Percentiles rank a stretch among this genome's conserved stretches.
These are phyloP conservation scores for Saccharomyces kudriavzevii DNA, from an alignment of 805 yeast genomes.

Conservation along the genomic window DNA sequence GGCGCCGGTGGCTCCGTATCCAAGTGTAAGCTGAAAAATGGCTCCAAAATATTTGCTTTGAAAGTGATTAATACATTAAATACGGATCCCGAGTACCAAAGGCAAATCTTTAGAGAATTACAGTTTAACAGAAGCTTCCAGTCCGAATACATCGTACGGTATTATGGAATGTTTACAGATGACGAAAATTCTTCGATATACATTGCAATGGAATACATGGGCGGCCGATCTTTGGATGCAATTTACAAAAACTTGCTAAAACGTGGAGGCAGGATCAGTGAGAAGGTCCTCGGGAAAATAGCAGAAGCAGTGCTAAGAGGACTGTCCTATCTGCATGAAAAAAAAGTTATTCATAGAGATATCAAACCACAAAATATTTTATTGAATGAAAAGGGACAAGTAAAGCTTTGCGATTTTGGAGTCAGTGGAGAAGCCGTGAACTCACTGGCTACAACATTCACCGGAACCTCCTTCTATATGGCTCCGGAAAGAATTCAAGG, in stretches of 20 bases:
- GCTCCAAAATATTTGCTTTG: slow-evolving; percentile 69
- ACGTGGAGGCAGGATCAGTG: slow-evolving; percentile 82
- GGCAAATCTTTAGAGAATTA: slow-evolving; percentile 83
- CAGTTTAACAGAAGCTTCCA: slow-evolving; percentile 79
- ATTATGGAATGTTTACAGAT: slow-evolving; percentile 85
- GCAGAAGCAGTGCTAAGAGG: slow-evolving; percentile 84
- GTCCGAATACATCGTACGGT: slow-evolving; percentile 79
- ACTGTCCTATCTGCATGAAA: slow-evolving; percentile 76
- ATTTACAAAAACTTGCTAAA: slow-evolving; percentile 69
- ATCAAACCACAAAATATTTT: slow-evolving; percentile 92
- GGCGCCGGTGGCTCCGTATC: slow-evolving; percentile 91
- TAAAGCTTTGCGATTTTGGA: slow-evolving; percentile 93
- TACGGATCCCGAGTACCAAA: slow-evolving; percentile 72
- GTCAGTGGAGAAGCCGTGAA: slow-evolving; percentile 96
- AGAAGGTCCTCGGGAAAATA: slow-evolving; percentile 82
- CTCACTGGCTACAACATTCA: slow-evolving; percentile 90
- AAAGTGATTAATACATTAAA: slow-evolving; percentile 43
- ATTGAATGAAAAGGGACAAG: slow-evolving; percentile 66
- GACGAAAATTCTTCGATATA: slow-evolving; percentile 73
- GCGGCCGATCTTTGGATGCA: slow-evolving; percentile 84
- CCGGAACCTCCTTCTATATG: slow-evolving; percentile 97
- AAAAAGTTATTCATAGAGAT: slow-evolving; percentile 86
- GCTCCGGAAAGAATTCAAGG: slow-evolving; percentile 97
- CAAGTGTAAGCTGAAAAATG: slow-evolving; percentile 57
- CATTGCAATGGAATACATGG: slow-evolving; percentile 97